These are phyloP conservation scores for Talaromyces proteolyticus DNA, from an alignment of 495 filamentous ascomycete genomes.

Conservation along the genomic window DNA sequence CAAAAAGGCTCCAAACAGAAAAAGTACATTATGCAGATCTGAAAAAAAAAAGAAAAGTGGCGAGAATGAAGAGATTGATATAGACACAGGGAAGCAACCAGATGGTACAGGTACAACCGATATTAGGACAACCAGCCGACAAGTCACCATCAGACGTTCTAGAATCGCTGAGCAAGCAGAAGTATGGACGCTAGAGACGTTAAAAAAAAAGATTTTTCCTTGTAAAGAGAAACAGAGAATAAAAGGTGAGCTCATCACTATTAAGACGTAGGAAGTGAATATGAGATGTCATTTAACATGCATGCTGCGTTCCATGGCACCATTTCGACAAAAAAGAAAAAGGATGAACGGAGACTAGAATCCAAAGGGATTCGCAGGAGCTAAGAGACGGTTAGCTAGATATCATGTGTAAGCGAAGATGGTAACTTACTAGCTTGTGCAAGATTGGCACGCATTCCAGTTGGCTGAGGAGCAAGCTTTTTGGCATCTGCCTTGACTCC, in stretches of 20 bases:
- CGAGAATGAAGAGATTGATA: not conserved
- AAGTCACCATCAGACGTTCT: conserved; percentile 1
- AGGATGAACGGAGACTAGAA: conserved; percentile 34
- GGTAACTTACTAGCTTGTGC: conserved; percentile 83
- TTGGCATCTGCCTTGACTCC: conserved; percentile 67
- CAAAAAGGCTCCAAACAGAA: too few species aligned
- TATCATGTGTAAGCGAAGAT: not conserved
- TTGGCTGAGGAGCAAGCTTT: conserved; percentile 82
- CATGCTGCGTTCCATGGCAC: not conserved
- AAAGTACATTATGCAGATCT: not conserved
- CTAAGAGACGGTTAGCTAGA: conserved; percentile 35
- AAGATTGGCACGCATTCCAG: conserved; percentile 84
- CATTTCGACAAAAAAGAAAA: not conserved
- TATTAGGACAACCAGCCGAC: not conserved
- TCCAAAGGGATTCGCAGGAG: conserved; percentile 87
- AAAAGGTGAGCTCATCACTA: not conserved
- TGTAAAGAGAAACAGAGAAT: not conserved
- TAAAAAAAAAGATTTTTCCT: not conserved
- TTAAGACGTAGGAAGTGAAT: not conserved
- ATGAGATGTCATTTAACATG: not conserved
- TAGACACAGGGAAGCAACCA: not conserved
- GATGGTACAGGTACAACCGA: not conserved
- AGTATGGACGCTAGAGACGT: conserved; percentile 7
- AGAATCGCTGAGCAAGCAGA: conserved; percentile 4
- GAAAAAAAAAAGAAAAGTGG: not conserved